phyloP scores from a whole-genome alignment of 352 stramenopile genomes.

The Globisporangium nagaii region DNA sequence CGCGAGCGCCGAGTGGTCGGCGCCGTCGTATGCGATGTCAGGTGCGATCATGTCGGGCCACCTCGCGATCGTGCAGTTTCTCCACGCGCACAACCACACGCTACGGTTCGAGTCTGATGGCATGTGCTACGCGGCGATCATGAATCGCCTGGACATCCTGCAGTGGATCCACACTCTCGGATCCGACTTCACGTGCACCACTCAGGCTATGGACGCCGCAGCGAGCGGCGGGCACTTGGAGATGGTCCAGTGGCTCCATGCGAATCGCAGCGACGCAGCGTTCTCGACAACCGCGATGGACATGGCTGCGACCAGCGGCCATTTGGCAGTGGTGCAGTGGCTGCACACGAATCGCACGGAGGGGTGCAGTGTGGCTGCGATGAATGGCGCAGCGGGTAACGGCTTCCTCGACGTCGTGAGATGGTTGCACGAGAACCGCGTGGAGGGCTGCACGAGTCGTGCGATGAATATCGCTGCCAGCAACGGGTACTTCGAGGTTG shows the following conservation, averaged over 20 bases:
- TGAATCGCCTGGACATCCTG: background rate
- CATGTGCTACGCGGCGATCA: background rate
- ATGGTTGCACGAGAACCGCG: background rate
- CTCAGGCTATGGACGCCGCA: background rate
- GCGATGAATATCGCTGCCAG: background rate
- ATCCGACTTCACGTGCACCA: background rate
- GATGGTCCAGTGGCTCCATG: background rate
- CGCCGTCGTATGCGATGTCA: no score
- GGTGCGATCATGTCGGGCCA: background rate
- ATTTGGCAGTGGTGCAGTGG: background rate
- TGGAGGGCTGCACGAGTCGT: background rate
- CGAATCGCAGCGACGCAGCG: background rate
- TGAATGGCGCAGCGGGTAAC: background rate
- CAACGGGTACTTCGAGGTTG: background rate
- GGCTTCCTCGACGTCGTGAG: background rate
- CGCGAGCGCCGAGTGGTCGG: no score
- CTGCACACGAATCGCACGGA: background rate
- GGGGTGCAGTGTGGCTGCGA: background rate
- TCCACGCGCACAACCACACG: background rate
- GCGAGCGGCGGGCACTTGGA: background rate
- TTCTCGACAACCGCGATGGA: background rate
- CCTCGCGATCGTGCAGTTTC: background rate
- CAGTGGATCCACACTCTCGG: background rate
- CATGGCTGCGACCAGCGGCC: background rate
- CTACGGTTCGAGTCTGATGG: background rate